Conservation (phyloP, 768 basidiomycete genomes). For the Tricholoma furcatifolium region DNA sequence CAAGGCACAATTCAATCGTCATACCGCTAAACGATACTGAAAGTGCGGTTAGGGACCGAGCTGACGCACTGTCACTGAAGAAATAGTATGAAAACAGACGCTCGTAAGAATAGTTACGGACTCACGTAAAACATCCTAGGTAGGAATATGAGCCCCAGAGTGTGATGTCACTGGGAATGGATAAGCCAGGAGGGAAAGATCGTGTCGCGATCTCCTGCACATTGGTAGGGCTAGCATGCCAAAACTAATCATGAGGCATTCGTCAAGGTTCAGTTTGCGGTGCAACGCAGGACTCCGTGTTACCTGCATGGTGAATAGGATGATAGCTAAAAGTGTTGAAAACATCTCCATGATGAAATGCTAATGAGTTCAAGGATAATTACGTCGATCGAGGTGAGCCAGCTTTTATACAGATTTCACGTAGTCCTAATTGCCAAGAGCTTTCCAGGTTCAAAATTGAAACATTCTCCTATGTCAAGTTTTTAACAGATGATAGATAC, state of each 20-base stretch:
- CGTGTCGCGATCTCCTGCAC: not conserved
- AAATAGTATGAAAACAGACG: not conserved
- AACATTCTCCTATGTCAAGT: too few species aligned
- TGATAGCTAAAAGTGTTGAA: too few species aligned
- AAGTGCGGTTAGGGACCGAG: slow-evolving; percentile 10
- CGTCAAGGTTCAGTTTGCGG: not conserved
- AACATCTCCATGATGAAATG: too few species aligned
- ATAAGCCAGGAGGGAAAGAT: slow-evolving; percentile 11
- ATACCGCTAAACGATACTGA: not conserved
- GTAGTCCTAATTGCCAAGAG: too few species aligned
- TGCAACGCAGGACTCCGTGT: too few species aligned
- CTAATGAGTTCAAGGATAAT: too few species aligned
- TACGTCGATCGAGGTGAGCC: too few species aligned
- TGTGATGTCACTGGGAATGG: slow-evolving; percentile 13
- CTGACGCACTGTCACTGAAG: not conserved
- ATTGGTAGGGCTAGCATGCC: not conserved
- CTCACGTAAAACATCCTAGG: slow-evolving; percentile 15
- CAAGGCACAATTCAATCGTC: slow-evolving; percentile 12
- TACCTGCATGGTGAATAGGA: too few species aligned
- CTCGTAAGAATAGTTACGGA: not conserved
- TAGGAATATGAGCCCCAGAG: slow-evolving; percentile 11
- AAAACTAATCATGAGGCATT: not conserved
- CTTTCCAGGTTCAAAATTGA: too few species aligned
- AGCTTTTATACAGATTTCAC: too few species aligned
- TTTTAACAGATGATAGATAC: too few species aligned